Base-by-base conservation (phyloP, 345 rosid genomes). In the Boechera retrofracta region DNA sequence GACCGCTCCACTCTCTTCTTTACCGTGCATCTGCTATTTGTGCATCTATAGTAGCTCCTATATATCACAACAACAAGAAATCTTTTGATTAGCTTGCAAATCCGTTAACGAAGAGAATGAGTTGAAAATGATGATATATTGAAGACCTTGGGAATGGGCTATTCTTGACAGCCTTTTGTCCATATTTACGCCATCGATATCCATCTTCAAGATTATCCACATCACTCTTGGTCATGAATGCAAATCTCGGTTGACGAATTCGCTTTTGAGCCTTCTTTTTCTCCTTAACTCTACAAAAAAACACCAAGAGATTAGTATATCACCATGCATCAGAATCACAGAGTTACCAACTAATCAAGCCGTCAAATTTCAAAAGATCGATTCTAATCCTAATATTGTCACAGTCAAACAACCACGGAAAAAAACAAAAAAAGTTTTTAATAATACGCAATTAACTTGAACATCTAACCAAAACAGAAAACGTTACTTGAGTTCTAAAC, bases 171-270 rank as follows among this genome's bases (percentile, higher is more conserved):
- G 97, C 97, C 64, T 94, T 93, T 60, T 91, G 98, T 72, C 96
- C 96, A 82, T 90, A 90, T 80, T 90, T 90, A 31, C 96, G 82
- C 96, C 96, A 90, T 21, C 98, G 76, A 68, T 94, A 94, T 28
- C 98, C 98, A 83, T 94, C 98, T 85, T 94, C 98, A 69, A 94
- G 97, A 81, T 94, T 92, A 84, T 94, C 97, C 32, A 94, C 88
- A 70, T 94, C 97, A 61, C 96, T 94, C 83, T 89, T 94, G 28
- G 98, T 94, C 96, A 94, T 81, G 82, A 94, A 94, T 60, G 97
- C 97, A 42, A 94, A 86, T 21, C 98, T 88, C 2, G 89, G 93
- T 81, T 94, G 97, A 70, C 93, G 75, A 28, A 91, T 85, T 75
- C 97, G 79, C 82, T 94, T 91, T 68, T 94, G 96, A 45, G 88